These are phyloP conservation scores for Pittosporum tobira DNA, from an alignment of 129 eudicot species.

Conservation along the genomic window DNA sequence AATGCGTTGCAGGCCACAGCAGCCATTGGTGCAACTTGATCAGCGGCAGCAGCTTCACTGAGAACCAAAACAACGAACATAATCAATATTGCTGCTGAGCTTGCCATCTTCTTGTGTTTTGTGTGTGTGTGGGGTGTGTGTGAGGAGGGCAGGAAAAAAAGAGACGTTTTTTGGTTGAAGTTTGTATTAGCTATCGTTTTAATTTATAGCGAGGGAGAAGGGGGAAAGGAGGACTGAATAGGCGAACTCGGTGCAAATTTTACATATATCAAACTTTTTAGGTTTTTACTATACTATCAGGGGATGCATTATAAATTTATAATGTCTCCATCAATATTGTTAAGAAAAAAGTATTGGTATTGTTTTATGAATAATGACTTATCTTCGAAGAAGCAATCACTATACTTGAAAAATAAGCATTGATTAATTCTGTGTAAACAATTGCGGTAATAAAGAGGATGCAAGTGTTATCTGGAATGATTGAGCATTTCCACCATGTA, in stretches of 20 bases:
- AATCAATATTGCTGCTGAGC: background rate
- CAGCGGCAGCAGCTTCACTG: background rate
- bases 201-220: background rate
- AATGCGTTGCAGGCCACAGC: constrained; percentile 30
- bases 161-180: background rate
- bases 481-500: too few relatives aligned
- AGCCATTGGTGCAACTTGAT: constrained; percentile 16
- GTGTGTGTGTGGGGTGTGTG: background rate
- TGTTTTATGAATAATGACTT: too few relatives aligned
- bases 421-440: too few relatives aligned
- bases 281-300: too few relatives aligned
- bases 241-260: background rate
- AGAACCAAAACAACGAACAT: background rate
- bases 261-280: background rate
- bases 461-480: too few relatives aligned
- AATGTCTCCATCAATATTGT: too few relatives aligned
- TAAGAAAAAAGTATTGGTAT: too few relatives aligned
- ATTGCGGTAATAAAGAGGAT: too few relatives aligned
- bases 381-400: too few relatives aligned
- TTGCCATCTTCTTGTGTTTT: background rate
- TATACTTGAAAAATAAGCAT: too few relatives aligned
- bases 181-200: background rate
- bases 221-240: background rate
- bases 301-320: too few relatives aligned
- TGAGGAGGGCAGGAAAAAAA: background rate